A percentile compares a stretch with the other conserved stretches of the same genome.
These are phyloP conservation scores for Jackrogersella minutella DNA, from an alignment of 495 filamentous ascomycete genomes.

Conservation along the genomic window DNA sequence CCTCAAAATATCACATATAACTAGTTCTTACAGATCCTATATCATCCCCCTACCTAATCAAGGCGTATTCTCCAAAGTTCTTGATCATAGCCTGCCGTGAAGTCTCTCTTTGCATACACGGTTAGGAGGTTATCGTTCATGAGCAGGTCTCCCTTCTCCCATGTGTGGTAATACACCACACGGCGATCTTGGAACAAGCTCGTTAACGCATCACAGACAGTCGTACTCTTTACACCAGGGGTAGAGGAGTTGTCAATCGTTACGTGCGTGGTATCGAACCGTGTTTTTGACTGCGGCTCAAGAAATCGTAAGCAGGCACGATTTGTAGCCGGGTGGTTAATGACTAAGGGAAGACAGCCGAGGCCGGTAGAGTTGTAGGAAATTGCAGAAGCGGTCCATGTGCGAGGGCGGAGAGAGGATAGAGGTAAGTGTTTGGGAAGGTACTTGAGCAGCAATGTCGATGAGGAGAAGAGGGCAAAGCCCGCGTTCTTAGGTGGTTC, in stretches of 20 bases:
- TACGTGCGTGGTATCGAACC: constrained; percentile 57
- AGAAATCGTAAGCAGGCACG: constrained; percentile 62
- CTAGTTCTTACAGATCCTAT: background rate
- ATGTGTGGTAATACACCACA: constrained; percentile 56
- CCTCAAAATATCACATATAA: background rate
- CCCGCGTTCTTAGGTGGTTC: constrained; percentile 57
- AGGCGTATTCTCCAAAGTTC: constrained; percentile 36
- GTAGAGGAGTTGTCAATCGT: constrained; percentile 52
- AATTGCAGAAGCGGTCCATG: constrained; percentile 53
- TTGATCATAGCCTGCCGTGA: constrained; percentile 27
- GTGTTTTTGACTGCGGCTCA: constrained; percentile 57
- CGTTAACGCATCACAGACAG: constrained; percentile 41
- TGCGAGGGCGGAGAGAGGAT: constrained; percentile 50
- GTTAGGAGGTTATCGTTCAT: constrained; percentile 62
- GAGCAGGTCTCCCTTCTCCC: constrained; percentile 64
- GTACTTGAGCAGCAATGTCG: constrained; percentile 59
- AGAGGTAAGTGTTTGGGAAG: constrained; percentile 52
- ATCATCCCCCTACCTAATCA: constrained; percentile 2
- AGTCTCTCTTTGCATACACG: constrained; percentile 62
- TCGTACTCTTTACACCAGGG: constrained; percentile 4
- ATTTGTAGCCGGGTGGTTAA: constrained; percentile 54
- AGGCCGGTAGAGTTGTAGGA: constrained; percentile 54
- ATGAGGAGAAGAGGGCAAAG: constrained; percentile 61
- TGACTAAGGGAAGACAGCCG: constrained; percentile 55
- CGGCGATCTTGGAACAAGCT: constrained; percentile 58